Conservation (phyloP, 139 green algal genomes). For the Pseudopediastrum boryanum region DNA sequence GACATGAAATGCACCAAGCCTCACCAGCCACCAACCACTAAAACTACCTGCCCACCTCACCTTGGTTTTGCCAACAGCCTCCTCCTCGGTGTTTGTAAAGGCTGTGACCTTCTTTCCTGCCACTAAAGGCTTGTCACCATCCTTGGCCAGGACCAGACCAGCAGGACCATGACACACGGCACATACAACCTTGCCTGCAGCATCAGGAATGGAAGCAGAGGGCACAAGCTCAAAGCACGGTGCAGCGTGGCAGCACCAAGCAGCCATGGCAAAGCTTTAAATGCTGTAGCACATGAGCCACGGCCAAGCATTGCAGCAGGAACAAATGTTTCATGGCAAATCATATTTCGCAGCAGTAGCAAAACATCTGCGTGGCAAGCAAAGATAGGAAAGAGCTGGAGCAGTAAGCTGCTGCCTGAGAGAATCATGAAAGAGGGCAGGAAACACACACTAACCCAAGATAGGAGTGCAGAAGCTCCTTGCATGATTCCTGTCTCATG, state of each 20-base stretch:
- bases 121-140: conserved; percentile 37
- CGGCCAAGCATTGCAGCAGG: no score
- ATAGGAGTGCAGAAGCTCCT: no score
- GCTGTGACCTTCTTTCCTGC: conserved; percentile 36
- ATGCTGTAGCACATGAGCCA: no score
- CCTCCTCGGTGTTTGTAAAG: conserved; percentile 49
- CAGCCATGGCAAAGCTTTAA: neutral
- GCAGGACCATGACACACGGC: conserved; percentile 53
- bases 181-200: conserved; percentile 43
- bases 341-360: no score
- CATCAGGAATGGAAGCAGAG: neutral
- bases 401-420: no score
- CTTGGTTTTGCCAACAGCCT: conserved; percentile 38
- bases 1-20: no score
- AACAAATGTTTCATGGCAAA: no score
- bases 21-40: neutral
- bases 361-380: no score
- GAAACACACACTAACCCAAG: no score
- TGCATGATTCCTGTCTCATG: no score
- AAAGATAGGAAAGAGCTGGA: no score
- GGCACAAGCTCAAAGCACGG: neutral
- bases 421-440: no score
- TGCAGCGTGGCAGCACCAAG: neutral
- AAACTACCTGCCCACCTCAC: neutral
- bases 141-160: conserved; percentile 44